Evolutionary conservation across 768 basidiomycete genomes (phyloP).

Genomic region (Auriscalpium microsporum): DNA sequence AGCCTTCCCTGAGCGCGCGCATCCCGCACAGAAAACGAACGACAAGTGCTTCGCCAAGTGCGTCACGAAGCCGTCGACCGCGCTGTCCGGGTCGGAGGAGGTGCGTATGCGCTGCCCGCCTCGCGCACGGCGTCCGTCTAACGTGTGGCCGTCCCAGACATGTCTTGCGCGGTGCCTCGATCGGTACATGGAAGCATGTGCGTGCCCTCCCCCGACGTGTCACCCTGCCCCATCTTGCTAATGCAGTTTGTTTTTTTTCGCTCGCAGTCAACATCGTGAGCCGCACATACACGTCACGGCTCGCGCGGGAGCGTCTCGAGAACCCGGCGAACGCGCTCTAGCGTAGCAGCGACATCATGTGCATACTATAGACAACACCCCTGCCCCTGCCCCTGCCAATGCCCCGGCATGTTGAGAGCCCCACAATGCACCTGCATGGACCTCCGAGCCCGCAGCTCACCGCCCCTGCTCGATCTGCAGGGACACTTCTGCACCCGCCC

Average conservation of each 20-base stretch:
- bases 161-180: slow-evolving; percentile 73
- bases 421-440: no score
- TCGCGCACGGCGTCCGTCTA: neutral
- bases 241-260: neutral
- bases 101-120: slow-evolving; percentile 26
- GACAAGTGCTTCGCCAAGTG: slow-evolving; percentile 76
- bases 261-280: slow-evolving; percentile 70
- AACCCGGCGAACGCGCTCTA: neutral
- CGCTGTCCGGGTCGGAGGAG: slow-evolving; percentile 66
- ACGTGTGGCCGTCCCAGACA: slow-evolving; percentile 35
- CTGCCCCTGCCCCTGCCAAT: no score
- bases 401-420: no score
- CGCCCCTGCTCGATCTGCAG: no score
- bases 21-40: slow-evolving; percentile 52
- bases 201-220: slow-evolving; percentile 24
- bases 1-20: neutral
- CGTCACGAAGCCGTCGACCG: slow-evolving; percentile 63
- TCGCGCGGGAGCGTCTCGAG: slow-evolving; percentile 41
- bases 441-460: no score
- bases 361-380: no score
- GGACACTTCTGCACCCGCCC: no score
- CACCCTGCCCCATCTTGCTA: neutral
- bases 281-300: slow-evolving; percentile 52
- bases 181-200: slow-evolving; percentile 80
- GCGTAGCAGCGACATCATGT: neutral